Evolutionary conservation across 768 basidiomycete species (phyloP).

Genomic region (Cyclocybe cylindracea): DNA sequence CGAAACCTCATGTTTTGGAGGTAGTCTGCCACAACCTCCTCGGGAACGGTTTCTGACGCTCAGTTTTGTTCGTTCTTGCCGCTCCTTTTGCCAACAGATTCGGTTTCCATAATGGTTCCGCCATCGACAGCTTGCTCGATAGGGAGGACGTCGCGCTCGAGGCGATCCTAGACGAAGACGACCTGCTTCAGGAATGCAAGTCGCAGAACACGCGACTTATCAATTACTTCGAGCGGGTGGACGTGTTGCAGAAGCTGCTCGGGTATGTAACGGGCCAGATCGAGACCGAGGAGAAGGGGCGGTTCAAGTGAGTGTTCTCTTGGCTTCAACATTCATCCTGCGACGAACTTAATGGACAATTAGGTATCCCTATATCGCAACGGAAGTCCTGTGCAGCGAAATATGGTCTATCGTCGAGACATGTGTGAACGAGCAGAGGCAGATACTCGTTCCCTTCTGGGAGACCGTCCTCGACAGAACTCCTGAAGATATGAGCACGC

Average conservation of each 20-base stretch:
- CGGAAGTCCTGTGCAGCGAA: constrained; percentile 94
- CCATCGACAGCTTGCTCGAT: constrained; percentile 88
- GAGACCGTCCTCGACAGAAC: constrained; percentile 80
- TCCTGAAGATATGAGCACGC: constrained; percentile 84
- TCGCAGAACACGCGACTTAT: constrained; percentile 88
- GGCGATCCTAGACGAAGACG: constrained; percentile 90
- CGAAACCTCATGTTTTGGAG: constrained; percentile 48
- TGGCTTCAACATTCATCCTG: constrained; percentile 1
- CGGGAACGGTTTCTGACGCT: constrained; percentile 26
- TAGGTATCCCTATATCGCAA: constrained; percentile 91
- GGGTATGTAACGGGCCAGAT: constrained; percentile 88
- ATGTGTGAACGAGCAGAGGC: constrained; percentile 68
- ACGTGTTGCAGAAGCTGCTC: constrained; percentile 78
- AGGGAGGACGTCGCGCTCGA: constrained; percentile 89
- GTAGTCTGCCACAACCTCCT: constrained; percentile 39
- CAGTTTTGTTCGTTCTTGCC: constrained; percentile 22
- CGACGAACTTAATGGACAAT: constrained; percentile 1
- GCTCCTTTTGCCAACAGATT: constrained; percentile 60
- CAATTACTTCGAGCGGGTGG: constrained; percentile 82
- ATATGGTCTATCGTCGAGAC: constrained; percentile 95
- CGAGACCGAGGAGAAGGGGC: constrained; percentile 74
- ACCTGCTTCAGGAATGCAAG: constrained; percentile 94
- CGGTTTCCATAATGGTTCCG: constrained; percentile 86
- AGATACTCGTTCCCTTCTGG: constrained; percentile 88
- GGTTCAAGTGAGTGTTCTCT: constrained; percentile 71